A percentile compares a stretch with the other conserved stretches of the same genome.
phyloP scores from a whole-genome alignment of 78 protist species.

The Capsaspora owczarzaki region DNA sequence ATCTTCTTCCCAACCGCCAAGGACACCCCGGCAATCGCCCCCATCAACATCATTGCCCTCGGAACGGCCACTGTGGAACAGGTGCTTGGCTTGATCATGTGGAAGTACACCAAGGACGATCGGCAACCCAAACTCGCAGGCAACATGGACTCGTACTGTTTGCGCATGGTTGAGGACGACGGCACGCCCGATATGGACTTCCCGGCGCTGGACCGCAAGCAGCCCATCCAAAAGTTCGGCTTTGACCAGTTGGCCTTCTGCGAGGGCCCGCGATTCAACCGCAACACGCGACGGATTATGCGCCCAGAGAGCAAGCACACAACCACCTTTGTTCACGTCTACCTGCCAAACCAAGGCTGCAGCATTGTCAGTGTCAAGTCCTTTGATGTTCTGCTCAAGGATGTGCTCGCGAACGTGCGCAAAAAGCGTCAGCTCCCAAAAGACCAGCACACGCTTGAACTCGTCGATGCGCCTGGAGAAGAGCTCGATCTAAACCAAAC shows the following conservation, averaged over 20 bases:
- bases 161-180: slow-evolving; percentile 16
- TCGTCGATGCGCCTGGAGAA: slow-evolving; percentile 7
- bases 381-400: not conserved
- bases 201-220: slow-evolving; percentile 8
- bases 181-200: slow-evolving; percentile 13
- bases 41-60: not conserved
- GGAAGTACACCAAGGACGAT: not conserved
- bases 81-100: not conserved
- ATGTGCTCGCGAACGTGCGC: not conserved
- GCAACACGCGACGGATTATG: not conserved
- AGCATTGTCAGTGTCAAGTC: not conserved
- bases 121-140: not conserved
- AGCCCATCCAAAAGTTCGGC: slow-evolving; percentile 9
- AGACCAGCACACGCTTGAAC: slow-evolving; percentile 13
- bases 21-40: not conserved
- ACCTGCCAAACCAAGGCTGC: not conserved
- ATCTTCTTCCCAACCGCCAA: not conserved
- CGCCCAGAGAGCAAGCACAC: not conserved
- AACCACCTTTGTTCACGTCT: not conserved
- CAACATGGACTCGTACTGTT: not conserved
- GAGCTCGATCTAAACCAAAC: slow-evolving; percentile 9
- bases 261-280: not conserved
- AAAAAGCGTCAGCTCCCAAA: slow-evolving; percentile 3
- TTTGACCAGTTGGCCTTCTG: slow-evolving; percentile 2
- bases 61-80: not conserved